Conservation (phyloP, 805 yeast genomes). For the Lipomyces starkeyi region DNA sequence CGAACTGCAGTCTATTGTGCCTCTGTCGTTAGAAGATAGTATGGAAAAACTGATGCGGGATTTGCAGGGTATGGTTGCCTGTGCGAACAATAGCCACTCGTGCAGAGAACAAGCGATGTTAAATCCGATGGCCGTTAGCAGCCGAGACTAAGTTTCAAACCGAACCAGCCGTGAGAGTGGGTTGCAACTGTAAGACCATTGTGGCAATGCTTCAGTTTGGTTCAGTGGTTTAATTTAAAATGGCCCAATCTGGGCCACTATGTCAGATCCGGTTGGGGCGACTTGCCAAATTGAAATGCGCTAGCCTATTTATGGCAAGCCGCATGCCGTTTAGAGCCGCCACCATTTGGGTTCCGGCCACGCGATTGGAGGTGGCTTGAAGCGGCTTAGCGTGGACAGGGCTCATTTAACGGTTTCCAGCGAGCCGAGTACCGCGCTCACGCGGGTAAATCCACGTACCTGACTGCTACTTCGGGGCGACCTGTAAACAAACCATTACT, state of each 20-base stretch:
- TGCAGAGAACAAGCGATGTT: no score
- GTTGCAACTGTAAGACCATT: neutral
- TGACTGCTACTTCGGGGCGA: neutral
- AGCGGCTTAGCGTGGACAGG: neutral
- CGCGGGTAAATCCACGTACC: slow-evolving; percentile 1
- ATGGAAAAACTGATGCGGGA: no score
- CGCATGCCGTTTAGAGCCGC: neutral
- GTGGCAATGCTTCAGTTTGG: neutral
- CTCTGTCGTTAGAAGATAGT: no score
- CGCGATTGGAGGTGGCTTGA: neutral
- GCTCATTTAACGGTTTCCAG: neutral
- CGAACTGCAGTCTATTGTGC: no score
- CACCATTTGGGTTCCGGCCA: neutral
- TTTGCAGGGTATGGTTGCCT: no score
- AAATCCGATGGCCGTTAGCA: no score
- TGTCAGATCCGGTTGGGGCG: neutral
- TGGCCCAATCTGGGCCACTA: no score
- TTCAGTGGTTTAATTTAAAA: no score
- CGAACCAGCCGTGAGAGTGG: no score
- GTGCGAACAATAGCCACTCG: no score
- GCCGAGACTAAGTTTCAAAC: no score
- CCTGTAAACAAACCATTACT: neutral
- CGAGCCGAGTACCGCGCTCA: neutral
- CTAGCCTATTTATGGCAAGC: neutral
- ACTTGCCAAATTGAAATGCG: neutral